Evolutionary conservation across 2,329 filamentous ascomycete genomes (phyloP).

Genomic region (Colletotrichum chrysophilum): DNA sequence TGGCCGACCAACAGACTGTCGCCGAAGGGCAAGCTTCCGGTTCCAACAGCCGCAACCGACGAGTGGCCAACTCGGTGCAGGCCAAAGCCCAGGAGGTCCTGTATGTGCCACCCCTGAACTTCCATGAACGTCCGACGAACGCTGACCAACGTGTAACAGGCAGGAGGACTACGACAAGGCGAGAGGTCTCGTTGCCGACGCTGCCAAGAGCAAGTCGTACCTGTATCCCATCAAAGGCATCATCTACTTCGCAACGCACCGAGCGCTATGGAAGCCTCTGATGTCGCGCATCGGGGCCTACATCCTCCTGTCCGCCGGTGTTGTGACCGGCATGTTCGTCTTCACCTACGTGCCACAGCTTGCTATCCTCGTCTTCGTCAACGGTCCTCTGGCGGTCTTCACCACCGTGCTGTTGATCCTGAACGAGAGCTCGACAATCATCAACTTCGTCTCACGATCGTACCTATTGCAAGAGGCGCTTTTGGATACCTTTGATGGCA

Average conservation of each 20-base stretch:
- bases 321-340: conserved; percentile 83
- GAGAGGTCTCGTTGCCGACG: conserved; percentile 67
- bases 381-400: conserved; percentile 80
- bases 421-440: conserved; percentile 64
- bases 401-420: conserved; percentile 73
- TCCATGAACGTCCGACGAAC: neutral
- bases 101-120: conserved; percentile 34
- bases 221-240: conserved; percentile 83
- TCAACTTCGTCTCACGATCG: conserved; percentile 64
- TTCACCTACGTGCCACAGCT: conserved; percentile 88
- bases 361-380: conserved; percentile 81
- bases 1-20: conserved; percentile 12
- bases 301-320: conserved; percentile 71
- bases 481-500: conserved; percentile 88
- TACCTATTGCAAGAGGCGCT: conserved; percentile 84
- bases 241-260: conserved; percentile 62
- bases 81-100: conserved; percentile 55
- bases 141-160: conserved; percentile 37
- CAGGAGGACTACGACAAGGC: conserved; percentile 76
- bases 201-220: conserved; percentile 71
- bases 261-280: conserved; percentile 64
- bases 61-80: conserved; percentile 42
- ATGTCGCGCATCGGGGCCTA: conserved; percentile 62
- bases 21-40: neutral
- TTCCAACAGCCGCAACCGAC: conserved; percentile 16